Base-by-base conservation (phyloP, 805 yeast genomes). In the Barnettozyma sucrosica region DNA sequence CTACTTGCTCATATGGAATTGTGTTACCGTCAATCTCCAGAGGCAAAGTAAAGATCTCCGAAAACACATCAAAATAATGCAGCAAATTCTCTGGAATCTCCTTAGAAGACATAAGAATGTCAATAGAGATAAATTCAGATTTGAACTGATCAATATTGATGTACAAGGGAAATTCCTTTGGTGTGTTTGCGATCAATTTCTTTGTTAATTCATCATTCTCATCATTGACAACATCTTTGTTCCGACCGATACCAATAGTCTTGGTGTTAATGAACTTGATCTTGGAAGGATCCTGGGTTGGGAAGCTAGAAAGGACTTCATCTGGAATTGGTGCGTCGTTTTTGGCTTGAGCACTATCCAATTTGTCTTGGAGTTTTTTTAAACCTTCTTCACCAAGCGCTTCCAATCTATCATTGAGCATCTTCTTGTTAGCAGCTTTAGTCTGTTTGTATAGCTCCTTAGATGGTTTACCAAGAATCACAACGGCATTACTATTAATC, bases 241-340 rank as follows among this genome's bases (percentile, higher is more conserved):
- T 72, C 14, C 65, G 54, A 2, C 88, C 84, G 8, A 80, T 79
- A 7, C 77, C 76, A 38, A 85, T 81, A 1, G 93, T 76, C 10
- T 70, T 66, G 0, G 96, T 83, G 24, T 76, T 56, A 51, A 89
- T 86, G 58, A 93, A 89, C 7, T 75, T 66, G 43, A 93, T 88
- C 41, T 75, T 76, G 1, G 83, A 70, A 0, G 93, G 89, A 59
- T 89, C 87, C 5, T 95, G 90, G 21, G 77, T 75, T 3, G 77
- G 77, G 65, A 89, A 89, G 23, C 72, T 60, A 3, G 75, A 68
- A 18, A 92, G 63, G 6, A 89, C 66, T 1, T 73, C 74, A 10
- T 77, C 74, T 0, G 98, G 97, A 51, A 93, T 85, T 20, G 85
- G 84, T n/a, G 58, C 67, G 60, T 88, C 85, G 63, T 92, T 92